These are phyloP conservation scores for Calonectria pauciramosa DNA, from an alignment of 2,329 filamentous ascomycete species.

Conservation along the genomic window DNA sequence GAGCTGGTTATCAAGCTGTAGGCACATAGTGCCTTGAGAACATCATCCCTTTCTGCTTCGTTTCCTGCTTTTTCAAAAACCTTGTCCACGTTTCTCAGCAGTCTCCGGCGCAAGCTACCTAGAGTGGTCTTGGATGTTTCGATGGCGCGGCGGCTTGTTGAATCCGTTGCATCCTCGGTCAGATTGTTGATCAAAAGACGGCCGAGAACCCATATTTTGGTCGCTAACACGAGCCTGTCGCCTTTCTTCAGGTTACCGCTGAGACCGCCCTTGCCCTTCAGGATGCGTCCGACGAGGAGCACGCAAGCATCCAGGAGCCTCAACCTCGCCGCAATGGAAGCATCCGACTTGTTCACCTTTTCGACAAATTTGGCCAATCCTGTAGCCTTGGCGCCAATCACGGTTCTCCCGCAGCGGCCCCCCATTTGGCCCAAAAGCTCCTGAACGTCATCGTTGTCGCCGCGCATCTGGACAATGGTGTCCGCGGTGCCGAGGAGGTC, in stretches of 20 bases:
- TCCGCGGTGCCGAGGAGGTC: slow-evolving; percentile 93
- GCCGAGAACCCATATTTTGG: slow-evolving; percentile 83
- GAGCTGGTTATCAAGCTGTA: slow-evolving; percentile 87
- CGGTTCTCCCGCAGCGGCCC: slow-evolving; percentile 79
- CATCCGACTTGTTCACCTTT: slow-evolving; percentile 44
- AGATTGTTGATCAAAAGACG: slow-evolving; percentile 82
- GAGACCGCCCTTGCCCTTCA: slow-evolving; percentile 56
- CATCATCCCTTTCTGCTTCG: slow-evolving; percentile 60
- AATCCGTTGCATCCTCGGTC: slow-evolving; percentile 59
- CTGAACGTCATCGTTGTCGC: slow-evolving; percentile 82
- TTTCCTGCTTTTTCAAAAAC: slow-evolving; percentile 75
- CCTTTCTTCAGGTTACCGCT: slow-evolving; percentile 54
- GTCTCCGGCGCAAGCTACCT: slow-evolving; percentile 70
- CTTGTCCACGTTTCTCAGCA: slow-evolving; percentile 78
- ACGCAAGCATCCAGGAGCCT: slow-evolving; percentile 67
- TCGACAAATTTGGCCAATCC: slow-evolving; percentile 66
- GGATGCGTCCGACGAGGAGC: slow-evolving; percentile 62
- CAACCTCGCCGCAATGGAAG: slow-evolving; percentile 57
- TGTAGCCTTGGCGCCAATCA: slow-evolving; percentile 75
- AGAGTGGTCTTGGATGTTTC: slow-evolving; percentile 76
- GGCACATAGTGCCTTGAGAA: slow-evolving; percentile 83
- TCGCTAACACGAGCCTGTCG: slow-evolving; percentile 67
- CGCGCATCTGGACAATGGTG: slow-evolving; percentile 91
- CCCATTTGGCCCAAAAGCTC: slow-evolving; percentile 79
- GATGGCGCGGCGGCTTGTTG: slow-evolving; percentile 56